Percentiles rank a stretch among this genome's conserved stretches.
Evolutionary conservation across 169 alveolate species (phyloP).

Genomic region (Eimeria falciformis): DNA sequence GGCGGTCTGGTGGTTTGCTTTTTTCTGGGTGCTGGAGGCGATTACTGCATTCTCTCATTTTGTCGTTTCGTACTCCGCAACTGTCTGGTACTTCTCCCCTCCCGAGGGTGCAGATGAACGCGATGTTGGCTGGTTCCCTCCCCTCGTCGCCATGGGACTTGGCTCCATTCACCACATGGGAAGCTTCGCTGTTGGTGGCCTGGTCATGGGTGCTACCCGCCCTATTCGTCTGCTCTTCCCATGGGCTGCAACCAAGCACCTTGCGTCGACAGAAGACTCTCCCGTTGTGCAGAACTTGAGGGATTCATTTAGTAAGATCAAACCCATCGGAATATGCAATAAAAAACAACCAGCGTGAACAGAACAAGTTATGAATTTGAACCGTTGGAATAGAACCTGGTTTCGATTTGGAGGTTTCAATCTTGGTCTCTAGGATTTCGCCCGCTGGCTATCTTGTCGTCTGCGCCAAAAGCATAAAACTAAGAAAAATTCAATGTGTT

Average conservation of each 20-base stretch:
- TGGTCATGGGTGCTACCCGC: slow-evolving; percentile 69
- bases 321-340: background rate
- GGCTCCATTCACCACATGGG: slow-evolving; percentile 74
- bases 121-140: slow-evolving; percentile 76
- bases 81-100: slow-evolving; percentile 79
- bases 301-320: slow-evolving; percentile 45
- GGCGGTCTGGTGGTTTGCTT: slow-evolving; percentile 66
- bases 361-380: background rate
- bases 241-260: slow-evolving; percentile 69
- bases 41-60: slow-evolving; percentile 66
- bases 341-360: background rate
- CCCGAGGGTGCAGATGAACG: slow-evolving; percentile 75
- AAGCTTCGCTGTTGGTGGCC: slow-evolving; percentile 75
- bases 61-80: slow-evolving; percentile 72
- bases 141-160: slow-evolving; percentile 71
- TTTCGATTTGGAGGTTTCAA: no score
- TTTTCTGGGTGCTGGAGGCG: slow-evolving; percentile 68
- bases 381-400: no score
- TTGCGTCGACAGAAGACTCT: slow-evolving; percentile 41
- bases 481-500: no score
- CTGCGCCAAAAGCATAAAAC: no score
- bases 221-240: slow-evolving; percentile 69
- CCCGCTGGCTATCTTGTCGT: no score
- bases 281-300: slow-evolving; percentile 68
- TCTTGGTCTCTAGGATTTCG: no score